Conservation (phyloP, 768 basidiomycete species). For the Mrakia gelida region DNA sequence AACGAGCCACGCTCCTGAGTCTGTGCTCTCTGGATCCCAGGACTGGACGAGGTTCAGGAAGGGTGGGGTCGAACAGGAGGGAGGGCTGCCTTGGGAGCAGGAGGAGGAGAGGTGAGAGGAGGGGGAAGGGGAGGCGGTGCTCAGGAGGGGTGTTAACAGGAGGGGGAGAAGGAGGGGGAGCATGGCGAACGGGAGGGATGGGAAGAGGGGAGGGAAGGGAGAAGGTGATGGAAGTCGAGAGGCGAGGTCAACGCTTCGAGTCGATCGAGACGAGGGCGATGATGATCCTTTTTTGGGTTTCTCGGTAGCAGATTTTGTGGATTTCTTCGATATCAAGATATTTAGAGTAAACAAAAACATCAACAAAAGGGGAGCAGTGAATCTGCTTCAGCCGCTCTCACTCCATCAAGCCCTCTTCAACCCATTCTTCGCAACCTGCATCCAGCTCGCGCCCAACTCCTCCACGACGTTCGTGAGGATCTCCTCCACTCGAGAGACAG, state of each 20-base stretch:
- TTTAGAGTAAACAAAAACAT: no score
- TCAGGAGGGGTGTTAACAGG: not conserved
- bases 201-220: not conserved
- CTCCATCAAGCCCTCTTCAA: constrained; percentile 23
- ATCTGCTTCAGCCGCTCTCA: no score
- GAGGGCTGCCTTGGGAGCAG: not conserved
- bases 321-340: no score
- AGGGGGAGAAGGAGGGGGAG: not conserved
- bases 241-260: not conserved
- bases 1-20: not conserved
- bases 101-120: not conserved
- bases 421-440: constrained; percentile 58
- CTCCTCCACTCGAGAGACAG: constrained; percentile 50
- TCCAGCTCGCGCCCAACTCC: constrained; percentile 64
- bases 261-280: no score
- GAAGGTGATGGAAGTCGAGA: not conserved
- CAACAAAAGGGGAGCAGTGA: no score
- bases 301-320: no score
- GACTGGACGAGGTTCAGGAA: not conserved
- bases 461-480: constrained; percentile 57
- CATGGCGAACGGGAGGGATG: not conserved
- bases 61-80: not conserved
- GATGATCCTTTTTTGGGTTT: no score
- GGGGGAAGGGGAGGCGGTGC: not conserved
- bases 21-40: not conserved